These are phyloP conservation scores for Cruciata laevipes DNA, from an alignment of 257 asterid species.

Conservation along the genomic window DNA sequence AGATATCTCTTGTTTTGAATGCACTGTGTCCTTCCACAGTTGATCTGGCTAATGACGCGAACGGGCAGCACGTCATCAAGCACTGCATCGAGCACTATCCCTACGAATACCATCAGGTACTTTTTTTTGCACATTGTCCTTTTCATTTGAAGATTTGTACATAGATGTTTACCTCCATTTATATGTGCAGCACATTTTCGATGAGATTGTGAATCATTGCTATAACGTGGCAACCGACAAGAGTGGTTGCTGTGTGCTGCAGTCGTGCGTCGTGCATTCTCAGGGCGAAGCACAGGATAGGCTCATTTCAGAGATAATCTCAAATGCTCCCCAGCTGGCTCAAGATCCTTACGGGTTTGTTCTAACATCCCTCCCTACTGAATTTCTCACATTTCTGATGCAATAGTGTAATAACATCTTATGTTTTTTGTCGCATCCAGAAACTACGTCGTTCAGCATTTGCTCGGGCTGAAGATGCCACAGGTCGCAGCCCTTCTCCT, in stretches of 20 bases:
- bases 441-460: slow-evolving; percentile 78
- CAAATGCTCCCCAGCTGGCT: slow-evolving; percentile 43
- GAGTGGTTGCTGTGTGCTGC: slow-evolving; percentile 75
- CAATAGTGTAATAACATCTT: neutral
- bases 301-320: slow-evolving; percentile 39
- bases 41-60: slow-evolving; percentile 49
- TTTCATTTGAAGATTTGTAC: neutral
- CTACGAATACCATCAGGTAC: slow-evolving; percentile 61
- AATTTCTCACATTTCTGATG: slow-evolving; percentile 5
- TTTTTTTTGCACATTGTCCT: too few species aligned
- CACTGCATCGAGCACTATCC: slow-evolving; percentile 43
- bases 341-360: slow-evolving; percentile 72
- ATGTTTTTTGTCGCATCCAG: slow-evolving; percentile 26
- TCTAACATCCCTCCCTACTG: slow-evolving; percentile 6
- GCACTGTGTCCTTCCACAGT: slow-evolving; percentile 39
- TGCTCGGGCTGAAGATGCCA: slow-evolving; percentile 43
- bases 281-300: slow-evolving; percentile 41
- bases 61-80: slow-evolving; percentile 58
- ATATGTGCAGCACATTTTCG: slow-evolving; percentile 42
- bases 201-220: slow-evolving; percentile 41
- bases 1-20: slow-evolving; percentile 35
- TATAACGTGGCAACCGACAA: slow-evolving; percentile 50
- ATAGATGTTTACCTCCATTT: too few species aligned
- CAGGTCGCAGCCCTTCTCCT: slow-evolving; percentile 32
- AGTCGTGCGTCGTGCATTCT: slow-evolving; percentile 46